These are phyloP conservation scores for Hibiscus tridactylites DNA, from an alignment of 345 rosid species.

Conservation along the genomic window DNA sequence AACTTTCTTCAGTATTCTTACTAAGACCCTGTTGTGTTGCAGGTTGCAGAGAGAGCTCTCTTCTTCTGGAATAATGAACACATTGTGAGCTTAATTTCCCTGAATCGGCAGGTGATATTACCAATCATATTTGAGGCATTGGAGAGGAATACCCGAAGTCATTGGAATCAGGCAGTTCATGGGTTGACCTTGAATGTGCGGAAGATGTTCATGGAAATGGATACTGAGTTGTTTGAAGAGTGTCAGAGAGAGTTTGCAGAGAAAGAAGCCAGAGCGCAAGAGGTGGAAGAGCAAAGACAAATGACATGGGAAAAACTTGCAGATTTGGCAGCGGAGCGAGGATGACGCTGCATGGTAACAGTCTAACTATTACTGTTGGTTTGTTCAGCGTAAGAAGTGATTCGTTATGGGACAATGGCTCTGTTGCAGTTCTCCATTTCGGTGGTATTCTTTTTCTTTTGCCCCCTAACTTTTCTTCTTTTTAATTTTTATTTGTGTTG, in stretches of 20 bases:
- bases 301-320: slow-evolving; percentile 73
- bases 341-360: slow-evolving; percentile 42
- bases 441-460: slow-evolving; percentile 31
- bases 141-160: slow-evolving; percentile 65
- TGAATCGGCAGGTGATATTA: slow-evolving; percentile 50
- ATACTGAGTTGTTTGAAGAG: slow-evolving; percentile 63
- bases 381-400: slow-evolving; percentile 5
- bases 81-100: slow-evolving; percentile 62
- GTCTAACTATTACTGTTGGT: slow-evolving; percentile 16
- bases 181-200: slow-evolving; percentile 67
- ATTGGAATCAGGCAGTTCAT: slow-evolving; percentile 89
- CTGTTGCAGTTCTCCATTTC: slow-evolving; percentile 9
- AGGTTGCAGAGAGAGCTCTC: slow-evolving; percentile 89
- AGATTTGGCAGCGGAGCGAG: slow-evolving; percentile 51
- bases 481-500: slow-evolving; percentile 10
- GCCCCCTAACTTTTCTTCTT: not conserved
- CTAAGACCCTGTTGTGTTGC: slow-evolving; percentile 20
- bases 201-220: slow-evolving; percentile 90
- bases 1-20: slow-evolving; percentile 2
- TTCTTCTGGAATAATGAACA: slow-evolving; percentile 95
- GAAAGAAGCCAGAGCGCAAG: slow-evolving; percentile 49
- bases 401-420: slow-evolving; percentile 11
- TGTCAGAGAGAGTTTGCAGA: slow-evolving; percentile 59
- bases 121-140: slow-evolving; percentile 67
- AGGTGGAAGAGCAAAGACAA: slow-evolving; percentile 61